Base-by-base conservation (phyloP, 352 stramenopile species). In the Phytophthora aleatoria region DNA sequence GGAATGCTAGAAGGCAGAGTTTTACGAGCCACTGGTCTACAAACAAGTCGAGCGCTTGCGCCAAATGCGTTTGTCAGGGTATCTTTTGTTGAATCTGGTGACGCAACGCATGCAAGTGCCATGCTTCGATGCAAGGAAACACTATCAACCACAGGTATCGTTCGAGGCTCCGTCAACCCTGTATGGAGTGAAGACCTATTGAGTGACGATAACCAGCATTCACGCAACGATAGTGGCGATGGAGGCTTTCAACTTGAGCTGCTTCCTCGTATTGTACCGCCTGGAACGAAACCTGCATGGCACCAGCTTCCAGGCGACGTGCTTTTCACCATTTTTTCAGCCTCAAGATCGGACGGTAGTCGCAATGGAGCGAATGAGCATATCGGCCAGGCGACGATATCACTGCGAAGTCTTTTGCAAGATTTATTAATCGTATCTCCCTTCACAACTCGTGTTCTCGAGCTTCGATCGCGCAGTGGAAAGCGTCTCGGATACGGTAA, bases 121-220 rank as follows among this genome's bases (percentile, higher is more conserved):
- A 91, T 91, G 76, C 64, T 93, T 43, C 70, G 81, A n/a, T 90
- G 82, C 60, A 93, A 91, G 33, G 65, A 81, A 27, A 69, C 58
- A 5, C 64, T 93, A 5, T 57, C 61, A 9, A 81, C 57, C 10
- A 93, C 82, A 7, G 50, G 28, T 0, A 49, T 76, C 12, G 55
- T 61, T 12, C n/a, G 24, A 31, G 39, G 38, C 11, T 77, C 68
- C 0, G 57, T 27, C 5, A 61, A 80, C 39, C 81, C 81, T n/a
- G 56, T 77, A 3, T 93, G 84, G 82, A 82, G 74, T 36, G 65
- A 81, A 30, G 57, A 74, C 9, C 5, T 27, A 8, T 24, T 54
- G 9, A 49, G 36, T 30, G 28, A 48, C 50, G 9, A 65, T 16
- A 58, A 30, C 7, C 12, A 45, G 20, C 47, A 9, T 20, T 20